A percentile compares a stretch with the other conserved stretches of the same genome.
Evolutionary conservation across 306 rosid species (phyloP).

Genomic region (Phaseolus lunatus): DNA sequence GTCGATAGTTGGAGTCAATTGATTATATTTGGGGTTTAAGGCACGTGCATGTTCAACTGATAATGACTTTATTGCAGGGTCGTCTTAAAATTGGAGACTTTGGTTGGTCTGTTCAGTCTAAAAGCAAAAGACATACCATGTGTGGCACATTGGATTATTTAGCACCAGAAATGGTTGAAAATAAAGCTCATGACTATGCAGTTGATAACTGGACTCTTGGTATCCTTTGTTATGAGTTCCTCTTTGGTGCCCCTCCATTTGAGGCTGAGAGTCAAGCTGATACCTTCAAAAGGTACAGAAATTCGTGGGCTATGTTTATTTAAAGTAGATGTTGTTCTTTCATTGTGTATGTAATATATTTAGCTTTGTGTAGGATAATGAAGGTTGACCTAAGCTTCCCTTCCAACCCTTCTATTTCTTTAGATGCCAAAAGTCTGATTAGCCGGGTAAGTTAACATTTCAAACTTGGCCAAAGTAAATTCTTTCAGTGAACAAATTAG

Average conservation of each 20-base stretch:
- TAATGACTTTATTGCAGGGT: conserved; percentile 57
- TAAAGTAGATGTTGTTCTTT: neutral
- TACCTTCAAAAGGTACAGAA: conserved; percentile 70
- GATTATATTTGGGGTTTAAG: neutral
- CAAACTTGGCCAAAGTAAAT: conserved; percentile 7
- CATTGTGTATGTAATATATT: conserved; percentile 18
- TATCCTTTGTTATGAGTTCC: conserved; percentile 90
- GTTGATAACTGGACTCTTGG: conserved; percentile 96
- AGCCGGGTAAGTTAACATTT: conserved; percentile 56
- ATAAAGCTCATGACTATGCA: conserved; percentile 82
- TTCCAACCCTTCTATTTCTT: conserved; percentile 59
- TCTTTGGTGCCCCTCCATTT: conserved; percentile 85
- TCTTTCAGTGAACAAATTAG: conserved; percentile 1
- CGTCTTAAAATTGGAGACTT: conserved; percentile 93
- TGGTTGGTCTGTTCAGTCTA: conserved; percentile 98
- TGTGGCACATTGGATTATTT: conserved; percentile 95
- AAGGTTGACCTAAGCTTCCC: conserved; percentile 80
- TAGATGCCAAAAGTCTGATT: conserved; percentile 77
- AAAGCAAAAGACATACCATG: conserved; percentile 81
- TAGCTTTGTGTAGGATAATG: conserved; percentile 63
- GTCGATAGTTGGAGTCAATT: neutral
- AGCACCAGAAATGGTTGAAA: conserved; percentile 96
- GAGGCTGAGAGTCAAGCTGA: conserved; percentile 90
- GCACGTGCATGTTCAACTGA: neutral
- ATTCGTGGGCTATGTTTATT: neutral